These are phyloP conservation scores for Amphibolis antarctica DNA, from an alignment of 106 monocot genomes.

Conservation along the genomic window DNA sequence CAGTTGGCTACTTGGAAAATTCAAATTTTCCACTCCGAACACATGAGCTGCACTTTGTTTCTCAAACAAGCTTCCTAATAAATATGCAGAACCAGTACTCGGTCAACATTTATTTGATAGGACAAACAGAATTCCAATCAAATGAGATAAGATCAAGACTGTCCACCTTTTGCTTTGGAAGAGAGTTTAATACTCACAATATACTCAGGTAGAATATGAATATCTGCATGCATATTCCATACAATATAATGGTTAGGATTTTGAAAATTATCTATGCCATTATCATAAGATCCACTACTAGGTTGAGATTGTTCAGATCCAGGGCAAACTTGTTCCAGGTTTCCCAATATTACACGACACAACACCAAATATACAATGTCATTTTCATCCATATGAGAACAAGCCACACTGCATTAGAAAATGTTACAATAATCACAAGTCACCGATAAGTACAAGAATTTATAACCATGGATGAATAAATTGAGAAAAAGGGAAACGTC, in stretches of 20 bases:
- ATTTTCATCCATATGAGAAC: conserved; percentile 50
- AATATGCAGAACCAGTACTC: conserved; percentile 2
- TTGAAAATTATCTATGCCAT: conserved; percentile 52
- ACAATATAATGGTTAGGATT: conserved; percentile 56
- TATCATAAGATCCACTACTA: conserved; percentile 48
- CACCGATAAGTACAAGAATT: neutral
- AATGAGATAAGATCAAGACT: neutral
- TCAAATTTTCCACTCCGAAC: conserved; percentile 29
- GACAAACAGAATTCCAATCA: neutral
- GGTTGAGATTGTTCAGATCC: conserved; percentile 52
- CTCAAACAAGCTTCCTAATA: conserved; percentile 33
- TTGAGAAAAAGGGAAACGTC: conserved; percentile 5
- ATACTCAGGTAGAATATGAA: conserved; percentile 51
- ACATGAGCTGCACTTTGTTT: too few relatives aligned
- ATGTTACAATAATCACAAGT: conserved; percentile 7
- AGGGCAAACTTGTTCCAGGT: conserved; percentile 35
- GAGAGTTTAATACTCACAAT: conserved; percentile 50
- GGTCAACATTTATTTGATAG: neutral
- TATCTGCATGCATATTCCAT: conserved; percentile 40
- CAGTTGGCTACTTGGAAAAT: conserved; percentile 15
- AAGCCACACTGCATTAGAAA: conserved; percentile 43
- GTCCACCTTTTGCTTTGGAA: conserved; percentile 45
- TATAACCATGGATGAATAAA: conserved; percentile 3
- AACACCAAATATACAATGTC: conserved; percentile 41
- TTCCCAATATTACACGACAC: conserved; percentile 73